Conservation (phyloP, 2,329 filamentous ascomycete genomes). For the Colletotrichum lentis region DNA sequence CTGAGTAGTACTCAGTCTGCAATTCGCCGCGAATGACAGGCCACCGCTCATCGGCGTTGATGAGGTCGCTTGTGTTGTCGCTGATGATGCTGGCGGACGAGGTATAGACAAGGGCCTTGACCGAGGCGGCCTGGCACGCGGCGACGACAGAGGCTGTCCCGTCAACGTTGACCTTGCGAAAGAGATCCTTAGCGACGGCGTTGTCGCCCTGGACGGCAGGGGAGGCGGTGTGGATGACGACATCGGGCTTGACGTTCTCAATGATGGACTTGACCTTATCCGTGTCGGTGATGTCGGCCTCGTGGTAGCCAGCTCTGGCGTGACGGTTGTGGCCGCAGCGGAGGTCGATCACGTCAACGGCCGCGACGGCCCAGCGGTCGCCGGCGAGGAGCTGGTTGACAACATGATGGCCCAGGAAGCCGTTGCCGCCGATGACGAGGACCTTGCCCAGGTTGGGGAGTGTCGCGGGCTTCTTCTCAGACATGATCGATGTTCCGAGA, state of each 20-base stretch:
- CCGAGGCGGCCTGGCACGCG: conserved; percentile 73
- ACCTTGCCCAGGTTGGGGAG: conserved; percentile 68
- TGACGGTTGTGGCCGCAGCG: conserved; percentile 74
- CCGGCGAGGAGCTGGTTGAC: conserved; percentile 73
- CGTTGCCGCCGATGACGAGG: conserved; percentile 83
- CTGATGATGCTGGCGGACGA: conserved; percentile 87
- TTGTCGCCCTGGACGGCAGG: conserved; percentile 65
- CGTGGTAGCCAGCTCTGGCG: conserved; percentile 68
- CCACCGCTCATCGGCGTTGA: conserved; percentile 86
- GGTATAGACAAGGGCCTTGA: conserved; percentile 88
- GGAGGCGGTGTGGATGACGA: conserved; percentile 91
- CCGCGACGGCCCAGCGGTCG: conserved; percentile 52
- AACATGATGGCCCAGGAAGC: conserved; percentile 84
- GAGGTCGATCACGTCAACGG: conserved; percentile 77
- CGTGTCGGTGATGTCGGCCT: conserved; percentile 79
- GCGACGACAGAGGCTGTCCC: conserved; percentile 82
- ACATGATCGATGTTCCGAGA: conserved; percentile 26
- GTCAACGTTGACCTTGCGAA: conserved; percentile 86
- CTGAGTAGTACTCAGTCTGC: conserved; percentile 84
- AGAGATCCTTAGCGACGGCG: conserved; percentile 64
- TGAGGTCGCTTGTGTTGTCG: conserved; percentile 80
- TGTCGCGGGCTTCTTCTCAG: conserved; percentile 45
- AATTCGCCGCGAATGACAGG: conserved; percentile 75
- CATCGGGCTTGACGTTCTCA: conserved; percentile 72
- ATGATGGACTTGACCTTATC: conserved; percentile 70